Evolutionary conservation across 495 filamentous ascomycete genomes (phyloP).

Genomic region (Penicillium tannophilum): DNA sequence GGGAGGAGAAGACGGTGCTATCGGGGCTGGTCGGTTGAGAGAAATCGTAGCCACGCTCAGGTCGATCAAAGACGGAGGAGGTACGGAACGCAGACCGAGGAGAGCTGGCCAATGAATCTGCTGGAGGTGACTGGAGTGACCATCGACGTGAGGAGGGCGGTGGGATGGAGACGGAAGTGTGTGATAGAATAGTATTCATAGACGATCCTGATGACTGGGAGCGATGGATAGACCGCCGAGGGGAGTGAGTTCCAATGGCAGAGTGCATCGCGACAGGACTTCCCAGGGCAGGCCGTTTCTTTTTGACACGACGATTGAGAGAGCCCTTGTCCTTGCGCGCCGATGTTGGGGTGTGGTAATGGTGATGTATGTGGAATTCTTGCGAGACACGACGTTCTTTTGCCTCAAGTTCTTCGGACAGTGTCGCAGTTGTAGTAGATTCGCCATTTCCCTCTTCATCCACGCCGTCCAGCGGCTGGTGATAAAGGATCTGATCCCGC

Average conservation of each 20-base stretch:
- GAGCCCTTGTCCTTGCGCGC: constrained; percentile 53
- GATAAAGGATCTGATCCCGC: constrained; percentile 77
- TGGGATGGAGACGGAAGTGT: constrained; percentile 64
- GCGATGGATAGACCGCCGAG: constrained; percentile 43
- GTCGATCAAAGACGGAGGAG: constrained; percentile 76
- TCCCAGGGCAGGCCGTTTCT: constrained; percentile 60
- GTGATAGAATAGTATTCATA: constrained; percentile 60
- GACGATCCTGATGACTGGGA: constrained; percentile 51
- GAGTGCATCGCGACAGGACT: constrained; percentile 64
- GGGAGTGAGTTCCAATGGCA: constrained; percentile 41
- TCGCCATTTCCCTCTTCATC: constrained; percentile 29
- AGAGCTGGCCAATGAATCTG: constrained; percentile 79
- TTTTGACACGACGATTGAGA: constrained; percentile 62
- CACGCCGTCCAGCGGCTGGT: constrained; percentile 64
- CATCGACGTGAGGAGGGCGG: constrained; percentile 54
- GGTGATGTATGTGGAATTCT: constrained; percentile 88
- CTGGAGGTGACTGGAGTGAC: constrained; percentile 67
- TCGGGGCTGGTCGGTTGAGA: constrained; percentile 77
- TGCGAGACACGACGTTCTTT: constrained; percentile 60
- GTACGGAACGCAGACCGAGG: constrained; percentile 73
- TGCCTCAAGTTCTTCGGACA: constrained; percentile 69
- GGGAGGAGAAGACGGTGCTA: constrained; percentile 59
- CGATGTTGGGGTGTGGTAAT: constrained; percentile 71
- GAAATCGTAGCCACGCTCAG: constrained; percentile 55
- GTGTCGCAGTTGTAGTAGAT: constrained; percentile 40